Percentiles rank a stretch among this genome's conserved stretches.
Conservation (phyloP, 2,329 filamentous ascomycete genomes). For the Emmonsiellopsis sp. region DNA sequence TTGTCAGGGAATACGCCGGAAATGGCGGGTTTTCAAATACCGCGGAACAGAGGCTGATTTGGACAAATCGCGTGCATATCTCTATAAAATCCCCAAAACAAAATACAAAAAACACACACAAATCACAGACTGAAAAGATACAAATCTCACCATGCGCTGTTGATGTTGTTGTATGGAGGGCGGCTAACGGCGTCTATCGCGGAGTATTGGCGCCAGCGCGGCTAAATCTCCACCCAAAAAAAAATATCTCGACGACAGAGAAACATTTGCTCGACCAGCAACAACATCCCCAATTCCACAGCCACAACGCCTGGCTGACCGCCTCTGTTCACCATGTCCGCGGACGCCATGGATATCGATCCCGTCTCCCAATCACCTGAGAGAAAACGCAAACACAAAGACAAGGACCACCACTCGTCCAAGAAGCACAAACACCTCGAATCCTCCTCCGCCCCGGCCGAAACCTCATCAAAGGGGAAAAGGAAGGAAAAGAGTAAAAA, state of each 20-base stretch:
- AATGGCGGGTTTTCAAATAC: not conserved
- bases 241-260: not conserved
- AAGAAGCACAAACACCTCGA: constrained; percentile 36
- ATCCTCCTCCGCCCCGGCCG: constrained; percentile 14
- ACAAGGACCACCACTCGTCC: constrained; percentile 37
- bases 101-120: not conserved
- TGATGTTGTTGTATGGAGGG: not conserved
- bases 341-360: constrained; percentile 34
- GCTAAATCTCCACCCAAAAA: not conserved
- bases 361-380: constrained; percentile 14
- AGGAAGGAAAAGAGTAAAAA: constrained; percentile 23
- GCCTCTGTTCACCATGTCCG: constrained; percentile 23
- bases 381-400: constrained; percentile 34
- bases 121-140: not conserved
- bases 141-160: not conserved
- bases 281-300: not conserved
- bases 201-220: not conserved
- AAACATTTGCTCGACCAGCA: not conserved
- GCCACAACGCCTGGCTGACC: not conserved
- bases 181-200: not conserved
- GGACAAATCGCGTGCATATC: not conserved
- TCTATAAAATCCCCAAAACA: not conserved
- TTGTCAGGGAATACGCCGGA: not conserved
- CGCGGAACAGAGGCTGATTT: too few species aligned
- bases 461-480: constrained; percentile 17